Conservation (phyloP, 139 green algal species). For the Chlamydomonas eustigma region DNA sequence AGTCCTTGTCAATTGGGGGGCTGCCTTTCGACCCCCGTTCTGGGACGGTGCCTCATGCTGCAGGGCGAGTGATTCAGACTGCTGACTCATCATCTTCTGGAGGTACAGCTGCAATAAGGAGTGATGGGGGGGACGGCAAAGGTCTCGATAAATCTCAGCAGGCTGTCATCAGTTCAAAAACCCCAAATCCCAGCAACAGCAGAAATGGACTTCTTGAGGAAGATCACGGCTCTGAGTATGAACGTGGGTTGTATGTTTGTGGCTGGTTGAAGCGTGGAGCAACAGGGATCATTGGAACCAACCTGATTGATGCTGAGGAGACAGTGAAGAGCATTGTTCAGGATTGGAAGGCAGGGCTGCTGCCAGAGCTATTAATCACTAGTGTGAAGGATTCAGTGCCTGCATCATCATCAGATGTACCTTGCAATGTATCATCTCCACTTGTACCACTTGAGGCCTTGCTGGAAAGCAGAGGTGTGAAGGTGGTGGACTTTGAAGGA, state of each 20-base stretch:
- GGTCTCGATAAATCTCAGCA: too few relatives aligned
- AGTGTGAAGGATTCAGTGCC: background rate
- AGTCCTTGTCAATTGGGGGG: slow-evolving; percentile 54
- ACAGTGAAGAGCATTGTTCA: slow-evolving; percentile 58
- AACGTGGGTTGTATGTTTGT: slow-evolving; percentile 72
- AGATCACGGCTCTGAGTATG: background rate
- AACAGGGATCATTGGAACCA: slow-evolving; percentile 89
- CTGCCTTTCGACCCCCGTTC: slow-evolving; percentile 65
- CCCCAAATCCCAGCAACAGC: too few relatives aligned
- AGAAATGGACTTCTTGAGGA: too few relatives aligned
- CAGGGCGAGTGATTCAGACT: slow-evolving; percentile 49
- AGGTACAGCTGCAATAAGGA: background rate
- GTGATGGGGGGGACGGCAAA: background rate
- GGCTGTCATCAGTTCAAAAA: too few relatives aligned
- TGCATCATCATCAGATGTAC: background rate
- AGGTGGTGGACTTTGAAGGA: background rate
- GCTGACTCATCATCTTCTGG: background rate
- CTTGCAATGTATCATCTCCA: too few relatives aligned
- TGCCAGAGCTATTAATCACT: background rate
- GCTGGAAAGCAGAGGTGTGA: background rate
- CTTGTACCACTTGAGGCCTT: slow-evolving; percentile 37
- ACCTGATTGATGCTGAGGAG: slow-evolving; percentile 79
- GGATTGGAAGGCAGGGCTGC: slow-evolving; percentile 26
- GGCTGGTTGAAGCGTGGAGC: slow-evolving; percentile 88
- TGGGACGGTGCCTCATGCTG: slow-evolving; percentile 67